Evolutionary conservation across 208 protist genomes (phyloP).

Genomic region (Crithidia expoeki): DNA sequence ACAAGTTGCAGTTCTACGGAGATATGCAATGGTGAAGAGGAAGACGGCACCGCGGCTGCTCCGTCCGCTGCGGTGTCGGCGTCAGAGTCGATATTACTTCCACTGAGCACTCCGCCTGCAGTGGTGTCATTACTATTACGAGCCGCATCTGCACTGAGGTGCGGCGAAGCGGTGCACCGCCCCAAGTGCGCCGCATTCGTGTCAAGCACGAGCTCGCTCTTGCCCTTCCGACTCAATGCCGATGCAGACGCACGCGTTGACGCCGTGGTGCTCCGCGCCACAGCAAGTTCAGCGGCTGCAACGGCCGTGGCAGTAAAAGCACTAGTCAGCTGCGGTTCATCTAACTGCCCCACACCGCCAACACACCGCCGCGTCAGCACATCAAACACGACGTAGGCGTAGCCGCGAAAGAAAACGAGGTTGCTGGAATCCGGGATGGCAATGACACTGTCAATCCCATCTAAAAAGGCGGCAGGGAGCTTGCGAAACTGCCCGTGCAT

Average conservation of each 20-base stretch:
- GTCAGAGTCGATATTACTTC: slow-evolving; percentile 2
- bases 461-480: slow-evolving; percentile 32
- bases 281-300: not conserved
- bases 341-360: slow-evolving; percentile 19
- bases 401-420: slow-evolving; percentile 36
- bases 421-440: slow-evolving; percentile 16
- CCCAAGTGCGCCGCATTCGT: not conserved
- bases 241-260: not conserved
- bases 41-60: not conserved
- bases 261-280: not conserved
- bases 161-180: slow-evolving; percentile 5
- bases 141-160: no score
- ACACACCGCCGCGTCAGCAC: slow-evolving; percentile 23
- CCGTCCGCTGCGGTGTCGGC: not conserved
- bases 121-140: no score
- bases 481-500: slow-evolving; percentile 28
- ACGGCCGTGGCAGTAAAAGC: not conserved
- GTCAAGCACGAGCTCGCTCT: not conserved
- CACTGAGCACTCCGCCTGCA: not conserved
- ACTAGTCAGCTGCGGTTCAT: not conserved
- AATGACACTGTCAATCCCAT: slow-evolving; percentile 24
- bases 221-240: not conserved
- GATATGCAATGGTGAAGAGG: slow-evolving; percentile 7
- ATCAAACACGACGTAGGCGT: slow-evolving; percentile 30
- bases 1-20: slow-evolving; percentile 1